These are phyloP conservation scores for Wallemia hederae DNA, from an alignment of 1,284 basidiomycete genomes.

Conservation along the genomic window DNA sequence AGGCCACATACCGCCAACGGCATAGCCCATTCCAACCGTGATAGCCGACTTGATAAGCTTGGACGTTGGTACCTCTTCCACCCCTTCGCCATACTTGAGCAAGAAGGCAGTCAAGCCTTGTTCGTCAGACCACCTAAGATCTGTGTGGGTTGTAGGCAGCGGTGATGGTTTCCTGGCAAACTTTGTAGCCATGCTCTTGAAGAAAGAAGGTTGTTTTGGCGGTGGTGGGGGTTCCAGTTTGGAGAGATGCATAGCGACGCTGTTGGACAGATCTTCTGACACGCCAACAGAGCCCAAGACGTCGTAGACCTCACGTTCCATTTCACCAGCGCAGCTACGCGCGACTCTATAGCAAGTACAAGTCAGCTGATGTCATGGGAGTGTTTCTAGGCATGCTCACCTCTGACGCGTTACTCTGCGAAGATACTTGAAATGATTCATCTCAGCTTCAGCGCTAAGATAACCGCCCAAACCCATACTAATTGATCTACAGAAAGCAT, in stretches of 20 bases:
- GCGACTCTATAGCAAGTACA: conserved; percentile 55
- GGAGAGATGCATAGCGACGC: conserved; percentile 28
- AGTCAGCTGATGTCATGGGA: too few relatives aligned
- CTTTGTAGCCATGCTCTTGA: conserved; percentile 3
- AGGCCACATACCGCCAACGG: conserved; percentile 63
- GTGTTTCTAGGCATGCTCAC: too few relatives aligned
- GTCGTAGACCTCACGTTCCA: conserved; percentile 74
- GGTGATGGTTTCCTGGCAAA: conserved; percentile 2
- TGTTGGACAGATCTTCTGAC: conserved; percentile 43
- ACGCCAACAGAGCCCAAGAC: conserved; percentile 70
- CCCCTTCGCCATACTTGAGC: conserved; percentile 67
- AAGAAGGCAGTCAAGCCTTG: conserved; percentile 66
- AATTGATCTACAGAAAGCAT: too few relatives aligned
- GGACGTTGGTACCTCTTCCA: conserved; percentile 52
- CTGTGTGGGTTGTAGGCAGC: not conserved
- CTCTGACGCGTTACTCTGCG: conserved; percentile 5
- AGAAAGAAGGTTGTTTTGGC: conserved; percentile 4
- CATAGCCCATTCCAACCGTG: conserved; percentile 66
- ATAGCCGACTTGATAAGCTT: conserved; percentile 52
- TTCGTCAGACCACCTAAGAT: conserved; percentile 32
- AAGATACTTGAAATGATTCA: conserved; percentile 31
- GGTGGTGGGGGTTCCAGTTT: conserved; percentile 4
- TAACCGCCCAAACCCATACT: conserved; percentile 91
- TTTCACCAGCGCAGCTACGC: conserved; percentile 66
- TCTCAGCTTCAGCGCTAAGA: conserved; percentile 81